Base-by-base conservation (phyloP, 2,329 filamentous ascomycete genomes). In the Graphilbum sp. region DNA sequence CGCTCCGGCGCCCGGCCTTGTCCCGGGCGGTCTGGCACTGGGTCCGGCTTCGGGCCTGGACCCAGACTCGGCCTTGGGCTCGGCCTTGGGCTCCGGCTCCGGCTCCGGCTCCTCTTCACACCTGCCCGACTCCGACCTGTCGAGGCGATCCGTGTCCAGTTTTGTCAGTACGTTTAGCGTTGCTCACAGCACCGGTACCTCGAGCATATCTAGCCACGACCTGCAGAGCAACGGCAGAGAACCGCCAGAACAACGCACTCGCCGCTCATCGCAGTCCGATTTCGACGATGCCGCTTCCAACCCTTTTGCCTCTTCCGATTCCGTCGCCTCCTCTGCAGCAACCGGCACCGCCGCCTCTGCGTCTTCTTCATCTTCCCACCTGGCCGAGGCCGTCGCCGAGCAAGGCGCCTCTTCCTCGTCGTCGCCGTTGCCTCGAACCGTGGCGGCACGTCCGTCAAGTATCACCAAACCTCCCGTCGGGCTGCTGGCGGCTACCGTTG, bases 111-210 rank as follows among this genome's bases (percentile, higher is more conserved):
- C 15, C 15, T 29, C 27, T 29, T 10, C 27, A 9, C 27, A 15
- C 27, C 13, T 12, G 5, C 27, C 27, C 27, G 27, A 9, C 6
- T 29, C 27, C 5, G 27, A 29, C 15, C 5, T 15, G 13, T 12
- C 27, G 27, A 9, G 30, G 8, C 36, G 35, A 3, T 40, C 39
- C n/a, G 34, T 40, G 18, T 40, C 39, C 24, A 40, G 30, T 24
- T 36, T 15, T 34, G 29, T 18, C 11, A 18, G 27, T 12, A 29
- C 5, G 4, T 13, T 21, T 19, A 13, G 19, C 33, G 10, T 35
- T 27, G 21, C 23, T 6, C 29, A 29, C 21, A 10, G 17, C 21
- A 24, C 11, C n/a, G n/a, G n/a, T 17, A 8, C 8, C 31, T 18
- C 31, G n/a, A 34, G 23, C 23, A 25, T 7, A 7, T 25, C 7